Percentiles rank a stretch among this genome's conserved stretches.
Evolutionary conservation across 2,329 filamentous ascomycete genomes (phyloP).

Genomic region (Cladophialophora exuberans): DNA sequence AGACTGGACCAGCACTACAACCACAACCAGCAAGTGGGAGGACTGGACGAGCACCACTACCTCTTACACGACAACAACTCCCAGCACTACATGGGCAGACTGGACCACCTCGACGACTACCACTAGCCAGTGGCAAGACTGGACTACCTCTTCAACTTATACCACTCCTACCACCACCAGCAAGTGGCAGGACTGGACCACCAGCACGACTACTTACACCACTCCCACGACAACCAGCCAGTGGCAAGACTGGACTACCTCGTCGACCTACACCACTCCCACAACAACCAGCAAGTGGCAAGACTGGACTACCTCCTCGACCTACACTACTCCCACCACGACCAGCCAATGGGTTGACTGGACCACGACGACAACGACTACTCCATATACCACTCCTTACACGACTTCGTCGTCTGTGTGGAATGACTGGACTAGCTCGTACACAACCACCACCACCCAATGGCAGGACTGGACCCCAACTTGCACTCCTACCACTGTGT

Average conservation of each 20-base stretch:
- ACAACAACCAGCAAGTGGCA: not conserved
- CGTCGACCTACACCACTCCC: not conserved
- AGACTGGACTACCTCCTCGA: not conserved
- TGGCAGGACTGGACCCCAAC: not conserved
- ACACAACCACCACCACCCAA: not conserved
- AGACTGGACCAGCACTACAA: not conserved
- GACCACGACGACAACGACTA: not conserved
- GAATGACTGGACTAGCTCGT: conserved; percentile 6
- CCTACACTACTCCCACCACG: not conserved
- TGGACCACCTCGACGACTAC: not conserved
- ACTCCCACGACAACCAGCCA: not conserved
- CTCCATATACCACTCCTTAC: not conserved
- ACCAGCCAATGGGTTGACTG: not conserved
- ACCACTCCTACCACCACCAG: not conserved
- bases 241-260: not conserved
- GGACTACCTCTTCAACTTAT: not conserved
- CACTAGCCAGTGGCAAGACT: not conserved
- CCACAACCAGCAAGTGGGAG: not conserved
- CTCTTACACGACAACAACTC: not conserved
- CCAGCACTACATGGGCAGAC: not conserved
- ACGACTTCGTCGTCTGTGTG: not conserved
- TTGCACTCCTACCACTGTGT: conserved; percentile 5
- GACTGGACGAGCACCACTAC: not conserved
- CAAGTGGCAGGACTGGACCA: conserved; percentile 9
- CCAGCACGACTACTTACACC: not conserved